A percentile compares a stretch with the other conserved stretches of the same genome.
Conservation (phyloP, 768 basidiomycete species). For the Mycena capillaripes region DNA sequence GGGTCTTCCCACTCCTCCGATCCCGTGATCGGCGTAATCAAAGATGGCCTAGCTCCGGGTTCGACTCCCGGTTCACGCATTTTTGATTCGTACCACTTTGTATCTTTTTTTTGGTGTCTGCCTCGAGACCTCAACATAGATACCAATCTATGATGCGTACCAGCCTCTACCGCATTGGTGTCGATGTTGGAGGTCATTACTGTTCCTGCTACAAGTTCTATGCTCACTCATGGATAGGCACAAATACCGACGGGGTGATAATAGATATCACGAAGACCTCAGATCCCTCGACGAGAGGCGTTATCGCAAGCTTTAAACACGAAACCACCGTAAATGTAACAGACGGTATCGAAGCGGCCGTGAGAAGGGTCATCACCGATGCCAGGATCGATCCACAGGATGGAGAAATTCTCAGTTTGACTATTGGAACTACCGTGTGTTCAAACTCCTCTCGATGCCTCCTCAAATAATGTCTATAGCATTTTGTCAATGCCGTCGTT, state of each 20-base stretch:
- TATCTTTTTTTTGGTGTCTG: background rate
- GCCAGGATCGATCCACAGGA: slow-evolving; percentile 49
- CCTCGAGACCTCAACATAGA: too few species aligned
- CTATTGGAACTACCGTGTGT: slow-evolving; percentile 76
- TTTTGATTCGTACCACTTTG: background rate
- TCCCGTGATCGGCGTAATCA: background rate
- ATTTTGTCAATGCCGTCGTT: slow-evolving; percentile 73
- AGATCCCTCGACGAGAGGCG: slow-evolving; percentile 48
- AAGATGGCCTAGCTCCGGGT: slow-evolving; percentile 73
- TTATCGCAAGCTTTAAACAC: slow-evolving; percentile 60
- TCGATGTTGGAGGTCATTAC: slow-evolving; percentile 48
- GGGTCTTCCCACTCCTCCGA: slow-evolving; percentile 74
- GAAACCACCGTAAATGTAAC: slow-evolving; percentile 72
- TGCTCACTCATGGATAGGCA: slow-evolving; percentile 41
- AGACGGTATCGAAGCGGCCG: slow-evolving; percentile 67
- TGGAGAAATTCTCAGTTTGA: slow-evolving; percentile 60
- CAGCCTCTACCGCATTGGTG: slow-evolving; percentile 52
- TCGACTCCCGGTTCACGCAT: slow-evolving; percentile 71
- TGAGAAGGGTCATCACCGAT: slow-evolving; percentile 59
- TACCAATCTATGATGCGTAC: too few species aligned
- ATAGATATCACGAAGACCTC: slow-evolving; percentile 46
- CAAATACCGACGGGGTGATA: slow-evolving; percentile 52
- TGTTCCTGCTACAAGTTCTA: background rate
- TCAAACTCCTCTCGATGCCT: too few species aligned
- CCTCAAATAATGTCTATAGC: slow-evolving; percentile 42